Conservation (phyloP, 306 rosid species). For the Mimosa bimucronata region DNA sequence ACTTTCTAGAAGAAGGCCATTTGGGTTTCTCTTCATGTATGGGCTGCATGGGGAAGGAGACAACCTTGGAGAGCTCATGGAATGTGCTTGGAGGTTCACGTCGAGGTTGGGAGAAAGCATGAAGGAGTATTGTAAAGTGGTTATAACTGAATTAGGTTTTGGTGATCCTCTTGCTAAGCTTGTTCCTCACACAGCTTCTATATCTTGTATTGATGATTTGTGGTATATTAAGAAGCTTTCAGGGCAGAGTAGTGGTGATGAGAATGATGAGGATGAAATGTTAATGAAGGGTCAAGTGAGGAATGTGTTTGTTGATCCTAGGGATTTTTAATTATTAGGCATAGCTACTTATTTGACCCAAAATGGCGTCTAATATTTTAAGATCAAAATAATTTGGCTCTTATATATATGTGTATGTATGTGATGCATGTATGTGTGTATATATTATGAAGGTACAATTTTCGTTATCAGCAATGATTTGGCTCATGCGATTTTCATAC, state of each 20-base stretch:
- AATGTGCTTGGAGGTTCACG: constrained; percentile 62
- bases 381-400: neutral
- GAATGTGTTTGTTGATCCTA: constrained; percentile 77
- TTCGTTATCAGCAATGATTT: neutral
- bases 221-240: constrained; percentile 63
- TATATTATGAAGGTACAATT: neutral
- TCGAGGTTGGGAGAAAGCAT: constrained; percentile 56
- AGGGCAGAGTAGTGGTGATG: constrained; percentile 21
- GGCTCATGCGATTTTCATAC: neutral
- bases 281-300: constrained; percentile 51
- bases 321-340: constrained; percentile 58
- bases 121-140: constrained; percentile 47
- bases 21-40: constrained; percentile 61
- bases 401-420: neutral
- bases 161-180: constrained; percentile 62
- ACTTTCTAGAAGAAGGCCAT: constrained; percentile 28
- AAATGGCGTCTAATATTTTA: neutral
- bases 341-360: neutral
- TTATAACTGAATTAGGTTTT: constrained; percentile 51
- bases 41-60: constrained; percentile 78
- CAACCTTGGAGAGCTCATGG: constrained; percentile 61
- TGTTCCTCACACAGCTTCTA: constrained; percentile 50
- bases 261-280: constrained; percentile 40
- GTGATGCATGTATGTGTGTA: neutral
- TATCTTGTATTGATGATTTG: constrained; percentile 64